phyloP scores from a whole-genome alignment of 768 basidiomycete species.

The Psilocybe cubensis region DNA sequence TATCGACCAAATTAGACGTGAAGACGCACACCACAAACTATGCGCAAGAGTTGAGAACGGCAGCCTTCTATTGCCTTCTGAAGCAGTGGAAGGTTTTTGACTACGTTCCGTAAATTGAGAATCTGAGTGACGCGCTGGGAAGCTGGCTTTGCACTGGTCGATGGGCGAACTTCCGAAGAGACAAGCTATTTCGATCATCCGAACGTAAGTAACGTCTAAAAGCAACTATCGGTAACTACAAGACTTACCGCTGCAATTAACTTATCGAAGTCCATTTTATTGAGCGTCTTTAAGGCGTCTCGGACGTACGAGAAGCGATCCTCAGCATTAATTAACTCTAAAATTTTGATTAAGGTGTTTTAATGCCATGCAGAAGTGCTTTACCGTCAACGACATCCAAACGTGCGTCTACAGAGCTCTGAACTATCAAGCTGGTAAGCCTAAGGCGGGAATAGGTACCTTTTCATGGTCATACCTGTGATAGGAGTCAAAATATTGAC shows the following conservation, averaged over 20 bases:
- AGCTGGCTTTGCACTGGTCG: slow-evolving; percentile 62
- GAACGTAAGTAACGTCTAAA: no score
- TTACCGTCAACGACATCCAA: slow-evolving; percentile 87
- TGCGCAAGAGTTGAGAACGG: slow-evolving; percentile 60
- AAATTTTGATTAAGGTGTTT: slow-evolving; percentile 7
- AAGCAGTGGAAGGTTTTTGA: slow-evolving; percentile 68
- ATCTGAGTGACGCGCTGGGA: slow-evolving; percentile 76
- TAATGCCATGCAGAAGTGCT: neutral
- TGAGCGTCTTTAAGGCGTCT: slow-evolving; percentile 68
- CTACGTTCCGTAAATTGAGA: slow-evolving; percentile 74
- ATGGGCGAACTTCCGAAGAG: slow-evolving; percentile 59
- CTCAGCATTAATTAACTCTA: slow-evolving; percentile 79
- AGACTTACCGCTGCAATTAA: slow-evolving; percentile 66
- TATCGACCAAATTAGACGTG: neutral
- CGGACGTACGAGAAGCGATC: slow-evolving; percentile 71
- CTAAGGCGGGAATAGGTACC: neutral
- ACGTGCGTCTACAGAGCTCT: slow-evolving; percentile 73
- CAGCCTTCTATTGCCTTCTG: slow-evolving; percentile 63
- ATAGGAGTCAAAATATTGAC: slow-evolving; percentile 83
- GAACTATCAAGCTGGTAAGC: slow-evolving; percentile 40
- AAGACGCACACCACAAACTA: slow-evolving; percentile 58
- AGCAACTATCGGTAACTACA: neutral
- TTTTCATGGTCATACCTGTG: slow-evolving; percentile 69
- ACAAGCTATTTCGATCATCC: slow-evolving; percentile 57
- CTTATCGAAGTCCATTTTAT: slow-evolving; percentile 89